A percentile compares a stretch with the other conserved stretches of the same genome.
Conservation (phyloP, 371 early-diverging fungal genomes). For the Mucor lusitanicus region DNA sequence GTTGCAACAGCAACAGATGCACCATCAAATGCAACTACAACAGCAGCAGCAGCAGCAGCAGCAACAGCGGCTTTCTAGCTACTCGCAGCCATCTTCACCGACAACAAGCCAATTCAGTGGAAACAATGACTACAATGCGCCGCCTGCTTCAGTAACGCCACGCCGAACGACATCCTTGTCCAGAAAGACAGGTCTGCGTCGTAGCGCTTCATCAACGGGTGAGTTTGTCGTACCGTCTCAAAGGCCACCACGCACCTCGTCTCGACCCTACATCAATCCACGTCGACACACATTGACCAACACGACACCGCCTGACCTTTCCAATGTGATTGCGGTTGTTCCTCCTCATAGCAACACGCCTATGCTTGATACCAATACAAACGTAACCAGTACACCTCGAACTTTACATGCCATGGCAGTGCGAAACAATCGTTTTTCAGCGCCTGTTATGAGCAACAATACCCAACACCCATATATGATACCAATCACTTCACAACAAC, state of each 20-base stretch:
- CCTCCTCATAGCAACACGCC: background rate
- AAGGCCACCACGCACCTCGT: conserved; percentile 5
- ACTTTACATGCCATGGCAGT: conserved; percentile 23
- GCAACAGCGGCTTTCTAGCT: conserved; percentile 6
- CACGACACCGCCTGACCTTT: conserved; percentile 18
- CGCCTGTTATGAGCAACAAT: conserved; percentile 20
- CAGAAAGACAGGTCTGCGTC: conserved; percentile 13
- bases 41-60: conserved; percentile 5
- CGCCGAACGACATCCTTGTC: conserved; percentile 21
- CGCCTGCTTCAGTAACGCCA: background rate
- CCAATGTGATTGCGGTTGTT: background rate
- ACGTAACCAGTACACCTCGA: conserved; percentile 14
- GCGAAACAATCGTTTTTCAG: conserved; percentile 23
- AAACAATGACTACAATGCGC: background rate
- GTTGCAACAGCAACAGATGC: conserved; percentile 13
- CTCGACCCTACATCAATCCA: conserved; percentile 18
- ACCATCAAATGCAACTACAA: conserved; percentile 3
- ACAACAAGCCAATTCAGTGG: conserved; percentile 5
- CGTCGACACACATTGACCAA: conserved; percentile 26
- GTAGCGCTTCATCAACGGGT: conserved; percentile 24
- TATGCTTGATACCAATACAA: conserved; percentile 2
- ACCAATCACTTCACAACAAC: conserved; percentile 29
- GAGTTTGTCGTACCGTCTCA: conserved; percentile 25
- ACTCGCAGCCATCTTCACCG: conserved; percentile 23
- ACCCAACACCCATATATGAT: conserved; percentile 21